phyloP scores from a whole-genome alignment of 2,329 filamentous ascomycete genomes.

The Cladosporium sp. region DNA sequence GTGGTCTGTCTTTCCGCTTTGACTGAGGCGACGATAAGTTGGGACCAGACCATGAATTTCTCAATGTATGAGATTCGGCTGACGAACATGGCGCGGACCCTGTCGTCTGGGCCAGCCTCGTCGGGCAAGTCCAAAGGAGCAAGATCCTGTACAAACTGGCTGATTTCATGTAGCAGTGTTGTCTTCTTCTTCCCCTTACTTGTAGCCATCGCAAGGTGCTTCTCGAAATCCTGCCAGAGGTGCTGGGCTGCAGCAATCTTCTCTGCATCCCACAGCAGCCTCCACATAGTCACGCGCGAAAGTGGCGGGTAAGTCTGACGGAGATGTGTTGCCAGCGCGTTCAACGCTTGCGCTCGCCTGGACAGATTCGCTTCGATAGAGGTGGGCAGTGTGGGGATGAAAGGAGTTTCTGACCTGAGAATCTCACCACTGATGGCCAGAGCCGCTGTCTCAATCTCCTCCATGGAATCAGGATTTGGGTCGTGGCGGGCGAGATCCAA shows the following conservation, averaged over 20 bases:
- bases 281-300: slow-evolving; percentile 66
- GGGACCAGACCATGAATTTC: slow-evolving; percentile 18
- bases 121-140: slow-evolving; percentile 63
- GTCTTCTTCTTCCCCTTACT: slow-evolving; percentile 55
- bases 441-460: slow-evolving; percentile 71
- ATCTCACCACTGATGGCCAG: slow-evolving; percentile 75
- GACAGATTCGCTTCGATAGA: slow-evolving; percentile 77
- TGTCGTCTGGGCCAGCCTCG: slow-evolving; percentile 65
- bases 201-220: slow-evolving; percentile 44
- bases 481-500: slow-evolving; percentile 70
- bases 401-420: slow-evolving; percentile 66
- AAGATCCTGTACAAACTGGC: slow-evolving; percentile 68
- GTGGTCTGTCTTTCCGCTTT: slow-evolving; percentile 15
- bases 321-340: slow-evolving; percentile 67
- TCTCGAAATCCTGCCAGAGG: slow-evolving; percentile 77
- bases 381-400: slow-evolving; percentile 62
- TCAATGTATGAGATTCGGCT: slow-evolving; percentile 26
- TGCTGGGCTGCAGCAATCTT: slow-evolving; percentile 74
- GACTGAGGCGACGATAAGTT: slow-evolving; percentile 19
- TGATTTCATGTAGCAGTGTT: slow-evolving; percentile 66
- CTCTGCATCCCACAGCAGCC: slow-evolving; percentile 80
- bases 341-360: slow-evolving; percentile 64
- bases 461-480: slow-evolving; percentile 55
- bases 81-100: slow-evolving; percentile 80
- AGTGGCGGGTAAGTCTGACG: slow-evolving; percentile 58